A percentile compares a stretch with the other conserved stretches of the same genome.
phyloP scores from a whole-genome alignment of 2,329 filamentous ascomycete genomes.

The Pezicula carpinea region DNA sequence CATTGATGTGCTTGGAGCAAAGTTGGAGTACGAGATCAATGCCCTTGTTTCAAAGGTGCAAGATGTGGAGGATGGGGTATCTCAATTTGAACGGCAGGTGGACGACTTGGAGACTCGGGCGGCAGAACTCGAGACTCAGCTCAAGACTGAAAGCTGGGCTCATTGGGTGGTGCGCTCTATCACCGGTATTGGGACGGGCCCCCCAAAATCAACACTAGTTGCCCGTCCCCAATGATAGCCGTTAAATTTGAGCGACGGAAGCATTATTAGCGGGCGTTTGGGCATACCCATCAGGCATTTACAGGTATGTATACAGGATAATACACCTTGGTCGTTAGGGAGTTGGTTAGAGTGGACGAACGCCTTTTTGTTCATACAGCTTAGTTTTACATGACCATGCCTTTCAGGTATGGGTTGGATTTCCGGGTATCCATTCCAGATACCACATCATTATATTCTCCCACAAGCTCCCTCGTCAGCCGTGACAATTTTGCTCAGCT shows the following conservation, averaged over 20 bases:
- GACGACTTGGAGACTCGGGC: slow-evolving; percentile 63
- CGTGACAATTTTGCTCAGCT: neutral
- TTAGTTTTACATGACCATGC: neutral
- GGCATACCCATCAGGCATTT: slow-evolving; percentile 25
- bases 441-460: too few relatives aligned
- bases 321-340: neutral
- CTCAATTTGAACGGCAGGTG: slow-evolving; percentile 75
- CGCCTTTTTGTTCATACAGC: slow-evolving; percentile 4
- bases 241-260: slow-evolving; percentile 9
- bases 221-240: neutral
- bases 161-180: slow-evolving; percentile 28
- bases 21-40: slow-evolving; percentile 88
- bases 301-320: slow-evolving; percentile 10
- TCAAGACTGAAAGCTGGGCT: slow-evolving; percentile 27
- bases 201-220: slow-evolving; percentile 3
- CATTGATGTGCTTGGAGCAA: slow-evolving; percentile 74
- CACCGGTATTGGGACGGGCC: slow-evolving; percentile 28
- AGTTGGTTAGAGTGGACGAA: slow-evolving; percentile 15
- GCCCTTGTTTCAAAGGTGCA: slow-evolving; percentile 74
- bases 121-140: slow-evolving; percentile 49
- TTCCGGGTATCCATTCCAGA: too few relatives aligned
- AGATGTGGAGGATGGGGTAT: slow-evolving; percentile 80
- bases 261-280: slow-evolving; percentile 20
- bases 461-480: too few relatives aligned
- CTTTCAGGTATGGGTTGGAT: neutral